phyloP scores from a whole-genome alignment of 805 yeast species.

The Lachancea waltii region DNA sequence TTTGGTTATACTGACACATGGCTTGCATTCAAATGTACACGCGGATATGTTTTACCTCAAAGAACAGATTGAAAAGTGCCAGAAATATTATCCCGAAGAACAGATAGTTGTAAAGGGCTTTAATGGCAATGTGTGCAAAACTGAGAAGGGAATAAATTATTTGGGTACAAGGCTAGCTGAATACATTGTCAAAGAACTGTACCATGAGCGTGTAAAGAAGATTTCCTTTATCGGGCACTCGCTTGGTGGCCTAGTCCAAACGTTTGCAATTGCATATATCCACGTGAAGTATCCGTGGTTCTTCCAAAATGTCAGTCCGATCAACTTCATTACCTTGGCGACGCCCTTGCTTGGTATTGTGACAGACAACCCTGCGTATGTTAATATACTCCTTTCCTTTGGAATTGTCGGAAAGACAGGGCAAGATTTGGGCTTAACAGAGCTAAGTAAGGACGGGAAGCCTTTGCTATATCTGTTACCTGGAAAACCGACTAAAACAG shows the following conservation, averaged over 20 bases:
- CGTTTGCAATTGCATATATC: constrained; percentile 70
- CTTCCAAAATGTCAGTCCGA: constrained; percentile 51
- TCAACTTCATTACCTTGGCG: constrained; percentile 66
- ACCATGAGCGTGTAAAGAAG: constrained; percentile 39
- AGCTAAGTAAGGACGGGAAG: constrained; percentile 35
- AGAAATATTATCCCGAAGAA: constrained; percentile 35
- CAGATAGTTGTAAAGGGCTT: constrained; percentile 58
- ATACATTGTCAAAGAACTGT: constrained; percentile 44
- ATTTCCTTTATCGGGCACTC: constrained; percentile 78
- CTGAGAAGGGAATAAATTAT: constrained; percentile 72
- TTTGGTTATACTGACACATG: constrained; percentile 68
- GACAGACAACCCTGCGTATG: constrained; percentile 70
- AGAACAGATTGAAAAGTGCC: constrained; percentile 52
- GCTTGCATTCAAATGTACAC: constrained; percentile 68
- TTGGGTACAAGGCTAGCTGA: constrained; percentile 69
- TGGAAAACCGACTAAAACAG: constrained; percentile 57
- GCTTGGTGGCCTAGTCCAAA: constrained; percentile 70
- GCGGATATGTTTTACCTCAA: constrained; percentile 71
- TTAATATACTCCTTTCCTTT: constrained; percentile 59
- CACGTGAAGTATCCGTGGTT: constrained; percentile 63
- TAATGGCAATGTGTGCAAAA: constrained; percentile 65
- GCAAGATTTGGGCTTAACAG: constrained; percentile 60
- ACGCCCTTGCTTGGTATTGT: constrained; percentile 72
- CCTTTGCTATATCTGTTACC: constrained; percentile 61
- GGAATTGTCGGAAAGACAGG: constrained; percentile 82